Percentiles rank a stretch among this genome's conserved stretches.
phyloP scores from a whole-genome alignment of 2,329 filamentous ascomycete genomes.

The Ophioceras dolichostomum region DNA sequence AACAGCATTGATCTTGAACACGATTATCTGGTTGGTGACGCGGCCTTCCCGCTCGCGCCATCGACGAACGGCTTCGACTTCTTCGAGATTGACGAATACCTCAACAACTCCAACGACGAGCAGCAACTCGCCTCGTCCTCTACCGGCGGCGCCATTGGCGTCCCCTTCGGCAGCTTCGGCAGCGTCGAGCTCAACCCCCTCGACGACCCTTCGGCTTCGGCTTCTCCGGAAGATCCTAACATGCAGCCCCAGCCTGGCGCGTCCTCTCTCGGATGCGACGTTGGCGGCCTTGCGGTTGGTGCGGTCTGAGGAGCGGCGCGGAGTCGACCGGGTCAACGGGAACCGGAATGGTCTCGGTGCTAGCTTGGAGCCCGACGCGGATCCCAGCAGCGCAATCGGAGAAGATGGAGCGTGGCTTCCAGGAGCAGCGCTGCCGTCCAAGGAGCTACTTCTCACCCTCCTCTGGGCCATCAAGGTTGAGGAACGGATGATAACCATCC shows the following conservation, averaged over 20 bases:
- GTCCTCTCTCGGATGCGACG: conserved; percentile 63
- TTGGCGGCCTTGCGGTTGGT: conserved; percentile 61
- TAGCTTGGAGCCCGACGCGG: too few relatives aligned
- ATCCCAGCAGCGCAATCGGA: too few relatives aligned
- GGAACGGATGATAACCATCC: conserved; percentile 20
- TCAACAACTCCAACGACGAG: conserved; percentile 27
- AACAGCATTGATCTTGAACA: conserved; percentile 51
- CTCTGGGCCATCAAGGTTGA: conserved; percentile 32
- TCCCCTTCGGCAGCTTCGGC: conserved; percentile 35
- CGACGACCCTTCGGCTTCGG: conserved; percentile 46
- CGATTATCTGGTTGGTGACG: conserved; percentile 55
- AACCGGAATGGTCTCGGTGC: not conserved
- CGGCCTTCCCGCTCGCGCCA: conserved; percentile 29
- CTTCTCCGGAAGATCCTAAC: conserved; percentile 54
- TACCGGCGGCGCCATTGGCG: conserved; percentile 25
- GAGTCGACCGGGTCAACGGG: conserved; percentile 25
- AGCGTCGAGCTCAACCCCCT: conserved; percentile 39
- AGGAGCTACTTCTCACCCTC: conserved; percentile 34
- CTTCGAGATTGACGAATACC: conserved; percentile 41
- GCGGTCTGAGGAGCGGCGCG: conserved; percentile 37
- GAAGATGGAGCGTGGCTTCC: too few relatives aligned
- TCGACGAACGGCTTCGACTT: conserved; percentile 14
- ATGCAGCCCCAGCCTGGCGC: conserved; percentile 63
- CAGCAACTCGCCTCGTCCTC: too few relatives aligned
- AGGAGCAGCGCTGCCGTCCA: conserved; percentile 28